Evolutionary conservation across 140 eudicot genomes (phyloP), one percentile per base, ranked within the genome.

Genomic region (Oenanthe javanica): DNA sequence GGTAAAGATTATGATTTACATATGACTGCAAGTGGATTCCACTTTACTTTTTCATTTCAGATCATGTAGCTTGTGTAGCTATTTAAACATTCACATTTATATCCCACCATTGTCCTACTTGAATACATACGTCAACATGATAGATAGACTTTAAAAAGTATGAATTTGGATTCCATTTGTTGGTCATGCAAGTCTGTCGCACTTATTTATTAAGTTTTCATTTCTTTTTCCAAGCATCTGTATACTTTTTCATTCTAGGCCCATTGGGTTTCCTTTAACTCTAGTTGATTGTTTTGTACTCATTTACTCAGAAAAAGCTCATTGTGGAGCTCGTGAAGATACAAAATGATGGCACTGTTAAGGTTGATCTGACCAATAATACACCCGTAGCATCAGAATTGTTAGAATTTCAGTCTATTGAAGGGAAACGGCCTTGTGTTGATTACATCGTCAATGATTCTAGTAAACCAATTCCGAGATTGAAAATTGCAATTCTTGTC

Each of bases 301-400:
- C 21, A 46, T 77, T 79, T 19, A 80, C 55, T 13, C 93, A 90
- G 97, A 86, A 89, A 86, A 88, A 89, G 82, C 88, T 92, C 72
- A 92, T 95, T 23, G 93, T 85, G 79, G 87, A 92, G 71, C 84
- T 95, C 47, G 97, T 90, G 74, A 89, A 85, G 84, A 89, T 92
- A 45, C 93, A 95, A 83, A 92, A 83, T 46, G 96, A 94, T 84
- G 95, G 95, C 50, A 92, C 93, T 15, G 96, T 92, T 81, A 90
- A 89, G 90, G 96, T 92, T 86, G 96, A 92, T 84, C 72, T 95
- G 73, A 81, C 92, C 19, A 83, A 84, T 82, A 85, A 83, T 80
- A 72, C 88, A 80, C 88, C 91, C 45, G 91, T 87, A 50, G 88
- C 97, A 83, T 90, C 95, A 42, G 95, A 89, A 82, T 84, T 90